These are phyloP conservation scores for Penicillium simplicissimum DNA, from an alignment of 495 filamentous ascomycete species.

Conservation along the genomic window DNA sequence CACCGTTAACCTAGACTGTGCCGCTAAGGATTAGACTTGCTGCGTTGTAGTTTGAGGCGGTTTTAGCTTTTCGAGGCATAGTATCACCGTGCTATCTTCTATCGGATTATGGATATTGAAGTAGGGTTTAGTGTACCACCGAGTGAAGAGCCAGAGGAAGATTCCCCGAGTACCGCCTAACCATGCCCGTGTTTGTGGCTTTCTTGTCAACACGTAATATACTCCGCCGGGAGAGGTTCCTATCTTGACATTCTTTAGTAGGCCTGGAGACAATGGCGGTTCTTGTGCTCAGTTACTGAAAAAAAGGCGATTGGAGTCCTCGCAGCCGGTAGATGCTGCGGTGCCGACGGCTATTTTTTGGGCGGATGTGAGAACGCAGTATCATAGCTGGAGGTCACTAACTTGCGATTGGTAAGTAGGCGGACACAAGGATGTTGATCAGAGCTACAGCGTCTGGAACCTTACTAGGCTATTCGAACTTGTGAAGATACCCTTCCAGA, in stretches of 20 bases:
- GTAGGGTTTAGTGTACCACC: background rate
- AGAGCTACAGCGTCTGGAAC: background rate
- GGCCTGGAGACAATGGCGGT: slow-evolving; percentile 10
- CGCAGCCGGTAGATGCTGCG: background rate
- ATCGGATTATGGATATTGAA: too few species aligned
- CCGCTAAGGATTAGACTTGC: slow-evolving; percentile 18
- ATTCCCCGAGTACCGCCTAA: slow-evolving; percentile 14
- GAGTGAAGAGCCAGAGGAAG: slow-evolving; percentile 5
- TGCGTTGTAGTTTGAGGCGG: slow-evolving; percentile 11
- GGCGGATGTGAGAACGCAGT: background rate
- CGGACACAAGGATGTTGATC: background rate
- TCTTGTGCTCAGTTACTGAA: slow-evolving; percentile 16
- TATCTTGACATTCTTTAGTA: too few species aligned
- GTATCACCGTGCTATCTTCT: slow-evolving; percentile 22
- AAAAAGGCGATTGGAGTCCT: slow-evolving; percentile 8
- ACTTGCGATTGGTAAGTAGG: background rate
- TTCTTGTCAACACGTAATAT: background rate
- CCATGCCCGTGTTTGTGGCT: slow-evolving; percentile 21
- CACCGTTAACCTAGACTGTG: slow-evolving; percentile 20
- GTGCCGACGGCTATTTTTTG: slow-evolving; percentile 11
- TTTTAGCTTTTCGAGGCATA: slow-evolving; percentile 13
- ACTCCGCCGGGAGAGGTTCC: too few species aligned
- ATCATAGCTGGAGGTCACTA: too few species aligned
- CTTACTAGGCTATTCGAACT: too few species aligned
- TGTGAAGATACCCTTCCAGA: too few species aligned